phyloP scores from a whole-genome alignment of 306 rosid species.

The Vachellia collinsii region DNA sequence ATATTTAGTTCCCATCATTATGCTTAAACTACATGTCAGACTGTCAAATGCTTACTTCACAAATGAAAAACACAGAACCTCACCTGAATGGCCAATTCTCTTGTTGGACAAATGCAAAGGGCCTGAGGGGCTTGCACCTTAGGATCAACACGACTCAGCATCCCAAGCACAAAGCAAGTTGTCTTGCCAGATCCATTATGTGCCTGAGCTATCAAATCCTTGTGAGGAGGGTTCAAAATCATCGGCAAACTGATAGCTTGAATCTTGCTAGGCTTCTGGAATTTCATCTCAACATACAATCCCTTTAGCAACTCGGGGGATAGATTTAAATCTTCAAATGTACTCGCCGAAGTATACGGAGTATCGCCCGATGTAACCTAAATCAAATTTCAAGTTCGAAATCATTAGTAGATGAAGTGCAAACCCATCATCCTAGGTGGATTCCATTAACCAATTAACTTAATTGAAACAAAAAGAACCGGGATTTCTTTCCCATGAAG shows the following conservation, averaged over 20 bases:
- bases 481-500: background rate
- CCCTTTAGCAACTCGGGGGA: slow-evolving; percentile 77
- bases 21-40: background rate
- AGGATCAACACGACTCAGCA: slow-evolving; percentile 89
- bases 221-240: slow-evolving; percentile 74
- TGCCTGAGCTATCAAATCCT: slow-evolving; percentile 87
- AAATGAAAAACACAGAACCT: background rate
- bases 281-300: slow-evolving; percentile 79
- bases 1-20: slow-evolving; percentile 20
- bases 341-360: slow-evolving; percentile 75
- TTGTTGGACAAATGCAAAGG: slow-evolving; percentile 83
- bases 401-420: background rate
- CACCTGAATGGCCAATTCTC: slow-evolving; percentile 89
- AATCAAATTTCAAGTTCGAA: slow-evolving; percentile 20
- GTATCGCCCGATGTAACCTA: slow-evolving; percentile 72
- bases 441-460: background rate
- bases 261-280: slow-evolving; percentile 82
- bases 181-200: slow-evolving; percentile 96
- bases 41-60: background rate
- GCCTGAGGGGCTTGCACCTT: slow-evolving; percentile 73
- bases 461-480: background rate
- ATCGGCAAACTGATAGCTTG: slow-evolving; percentile 86
- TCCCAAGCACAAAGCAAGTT: slow-evolving; percentile 90
- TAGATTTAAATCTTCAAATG: slow-evolving; percentile 71
- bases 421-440: background rate